These are phyloP conservation scores for Gynochthodes officinalis DNA, from an alignment of 257 asterid species.

Conservation along the genomic window DNA sequence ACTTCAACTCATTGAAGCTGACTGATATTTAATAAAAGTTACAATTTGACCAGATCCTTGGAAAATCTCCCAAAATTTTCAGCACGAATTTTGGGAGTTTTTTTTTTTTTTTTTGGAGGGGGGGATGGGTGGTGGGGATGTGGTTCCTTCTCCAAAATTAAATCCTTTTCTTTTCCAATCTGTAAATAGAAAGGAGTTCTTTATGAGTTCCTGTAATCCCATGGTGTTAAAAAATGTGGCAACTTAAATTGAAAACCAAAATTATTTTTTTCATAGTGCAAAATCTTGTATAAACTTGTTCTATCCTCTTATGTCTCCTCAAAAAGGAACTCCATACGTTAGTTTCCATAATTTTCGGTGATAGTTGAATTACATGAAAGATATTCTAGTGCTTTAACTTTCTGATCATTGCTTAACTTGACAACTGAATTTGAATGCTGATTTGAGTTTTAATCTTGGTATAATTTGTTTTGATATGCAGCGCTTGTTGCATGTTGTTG, in stretches of 20 bases:
- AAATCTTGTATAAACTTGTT: neutral
- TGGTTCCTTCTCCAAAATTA: neutral
- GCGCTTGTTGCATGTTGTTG: neutral
- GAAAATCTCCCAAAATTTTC: neutral
- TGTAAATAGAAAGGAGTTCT: neutral
- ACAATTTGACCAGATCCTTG: neutral
- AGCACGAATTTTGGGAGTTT: too few relatives aligned
- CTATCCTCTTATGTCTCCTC: neutral
- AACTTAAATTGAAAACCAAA: neutral
- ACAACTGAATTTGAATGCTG: neutral
- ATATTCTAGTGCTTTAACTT: neutral
- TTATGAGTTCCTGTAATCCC: neutral
- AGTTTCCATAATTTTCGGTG: neutral
- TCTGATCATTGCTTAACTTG: neutral
- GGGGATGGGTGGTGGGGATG: neutral
- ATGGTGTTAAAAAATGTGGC: neutral
- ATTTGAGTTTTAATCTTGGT: neutral
- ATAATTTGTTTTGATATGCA: neutral
- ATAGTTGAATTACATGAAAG: neutral
- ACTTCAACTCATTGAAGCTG: neutral
- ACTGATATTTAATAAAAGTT: neutral
- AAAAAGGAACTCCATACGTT: neutral
- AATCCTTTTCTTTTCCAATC: neutral
- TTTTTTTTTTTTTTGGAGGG: too few relatives aligned
- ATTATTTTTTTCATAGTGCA: neutral